Percentiles rank a stretch among this genome's conserved stretches.
Conservation (phyloP, 139 green algal genomes). For the Asterochloris sp. region DNA sequence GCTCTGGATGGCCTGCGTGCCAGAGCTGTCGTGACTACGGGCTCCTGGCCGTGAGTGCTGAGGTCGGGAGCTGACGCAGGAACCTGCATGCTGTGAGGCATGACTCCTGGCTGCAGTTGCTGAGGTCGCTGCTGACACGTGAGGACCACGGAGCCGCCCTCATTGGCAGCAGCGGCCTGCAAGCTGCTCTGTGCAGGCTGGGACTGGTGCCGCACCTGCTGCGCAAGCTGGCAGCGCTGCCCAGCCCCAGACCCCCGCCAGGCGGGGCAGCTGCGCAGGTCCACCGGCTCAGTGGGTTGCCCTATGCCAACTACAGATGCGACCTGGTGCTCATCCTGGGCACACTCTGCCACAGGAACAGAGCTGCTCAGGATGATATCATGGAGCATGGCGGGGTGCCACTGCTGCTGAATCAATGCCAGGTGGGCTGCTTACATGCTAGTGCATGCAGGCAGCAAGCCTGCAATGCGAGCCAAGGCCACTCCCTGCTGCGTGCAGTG, state of each 20-base stretch:
- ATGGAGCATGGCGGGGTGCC: conserved; percentile 39
- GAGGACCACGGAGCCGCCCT: not conserved
- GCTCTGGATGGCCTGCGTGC: too few relatives aligned
- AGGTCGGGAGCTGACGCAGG: too few relatives aligned
- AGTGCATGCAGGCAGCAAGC: not conserved
- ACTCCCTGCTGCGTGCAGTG: conserved; percentile 26
- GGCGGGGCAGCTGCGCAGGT: not conserved
- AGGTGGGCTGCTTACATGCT: not conserved
- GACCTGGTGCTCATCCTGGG: conserved; percentile 34
- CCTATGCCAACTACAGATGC: not conserved
- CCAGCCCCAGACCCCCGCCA: too few relatives aligned
- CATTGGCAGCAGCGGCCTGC: not conserved
- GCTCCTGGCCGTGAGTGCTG: too few relatives aligned
- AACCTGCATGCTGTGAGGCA: not conserved
- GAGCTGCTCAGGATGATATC: conserved; percentile 39
- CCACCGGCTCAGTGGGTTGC: not conserved
- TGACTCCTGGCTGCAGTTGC: not conserved
- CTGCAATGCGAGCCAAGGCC: not conserved
- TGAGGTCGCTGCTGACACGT: not conserved
- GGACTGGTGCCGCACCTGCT: not conserved
- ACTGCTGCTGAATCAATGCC: conserved; percentile 55
- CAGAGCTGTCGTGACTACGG: too few relatives aligned
- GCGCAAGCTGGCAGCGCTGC: too few relatives aligned
- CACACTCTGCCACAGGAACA: conserved; percentile 39
- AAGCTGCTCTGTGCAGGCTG: not conserved